Base-by-base conservation (phyloP, 495 filamentous ascomycete genomes). In the Peziza echinospora region DNA sequence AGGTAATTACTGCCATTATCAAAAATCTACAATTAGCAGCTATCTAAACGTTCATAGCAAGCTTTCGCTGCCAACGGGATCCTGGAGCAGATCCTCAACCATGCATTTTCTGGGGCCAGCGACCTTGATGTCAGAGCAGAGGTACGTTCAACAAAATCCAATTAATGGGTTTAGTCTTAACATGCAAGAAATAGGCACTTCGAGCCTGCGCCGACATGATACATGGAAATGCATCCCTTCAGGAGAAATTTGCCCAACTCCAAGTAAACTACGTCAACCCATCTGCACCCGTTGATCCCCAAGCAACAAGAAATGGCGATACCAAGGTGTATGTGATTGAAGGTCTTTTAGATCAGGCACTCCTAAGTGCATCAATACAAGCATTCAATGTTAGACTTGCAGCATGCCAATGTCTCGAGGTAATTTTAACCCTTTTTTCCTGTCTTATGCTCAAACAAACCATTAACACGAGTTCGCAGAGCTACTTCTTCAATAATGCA, bases 131-230 rank as follows among this genome's bases (percentile, higher is more conserved):
- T 93, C 52, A 80, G 77, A 59, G 74, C 80, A 26, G 85, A 92
- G 72, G 80, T 82, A 61, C 63, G 68, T 21, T 24, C n/a, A 17
- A 34, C 26, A n/a, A n/a, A n/a, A n/a, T n/a, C n/a, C n/a, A n/a
- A n/a, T n/a, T n/a, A n/a, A n/a, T n/a, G n/a, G n/a, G n/a, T n/a
- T n/a, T n/a, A n/a, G n/a, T n/a, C n/a, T n/a, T n/a, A 8, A n/a
- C 26, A 8, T 34, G n/a, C n/a, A 34, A 8, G 8, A 34, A n/a
- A 24, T 54, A 86, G 77, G 85, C 85, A 41, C 63, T 94, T 40
- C 68, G 69, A 45, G 83, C 86, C 17, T 87, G 82, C 55, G 85
- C 84, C 24, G 85, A 93, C 65, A 69, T 89, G 52, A 87, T 96
- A 48, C 71, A 78, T 47, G 84, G 80, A 16, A 93, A 93, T 61